These are phyloP conservation scores for Phaffomyces opuntiae DNA, from an alignment of 805 yeast genomes.

Conservation along the genomic window DNA sequence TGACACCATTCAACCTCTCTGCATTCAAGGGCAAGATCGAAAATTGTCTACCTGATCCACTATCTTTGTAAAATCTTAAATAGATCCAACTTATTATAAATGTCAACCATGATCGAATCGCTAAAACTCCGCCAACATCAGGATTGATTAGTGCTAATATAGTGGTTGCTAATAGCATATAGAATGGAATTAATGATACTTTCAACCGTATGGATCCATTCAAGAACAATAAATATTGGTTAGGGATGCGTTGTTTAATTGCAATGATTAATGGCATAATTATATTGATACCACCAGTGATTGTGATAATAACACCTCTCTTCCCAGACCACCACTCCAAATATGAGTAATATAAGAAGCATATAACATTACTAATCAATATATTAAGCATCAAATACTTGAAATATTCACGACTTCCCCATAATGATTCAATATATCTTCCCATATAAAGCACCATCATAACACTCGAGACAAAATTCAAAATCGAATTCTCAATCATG, in stretches of 20 bases:
- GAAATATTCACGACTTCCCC: constrained; percentile 45
- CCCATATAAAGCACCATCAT: constrained; percentile 42
- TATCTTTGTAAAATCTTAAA: constrained; percentile 32
- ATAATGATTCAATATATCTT: constrained; percentile 44
- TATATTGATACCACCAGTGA: constrained; percentile 14
- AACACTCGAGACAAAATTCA: constrained; percentile 32
- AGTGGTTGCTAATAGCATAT: constrained; percentile 15
- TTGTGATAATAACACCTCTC: constrained; percentile 7
- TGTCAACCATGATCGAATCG: constrained; percentile 19
- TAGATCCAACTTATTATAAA: constrained; percentile 34
- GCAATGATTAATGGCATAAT: constrained; percentile 46
- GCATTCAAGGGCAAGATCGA: constrained; percentile 34
- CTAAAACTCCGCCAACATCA: too few relatives aligned
- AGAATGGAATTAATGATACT: constrained; percentile 23
- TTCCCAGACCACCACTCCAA: constrained; percentile 1
- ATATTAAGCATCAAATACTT: constrained; percentile 32
- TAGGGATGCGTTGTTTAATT: constrained; percentile 47
- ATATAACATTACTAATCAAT: constrained; percentile 28
- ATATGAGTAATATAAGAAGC: constrained; percentile 25
- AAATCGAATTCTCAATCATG: constrained; percentile 38
- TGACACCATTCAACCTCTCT: constrained; percentile 9
- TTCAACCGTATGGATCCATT: constrained; percentile 35
- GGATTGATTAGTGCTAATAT: constrained; percentile 17
- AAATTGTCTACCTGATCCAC: constrained; percentile 37
- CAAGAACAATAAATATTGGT: constrained; percentile 43